Percentiles rank a stretch among this genome's conserved stretches.
These are phyloP conservation scores for Diversispora eburnea DNA, from an alignment of 192 early-diverging fungal species.

Conservation along the genomic window DNA sequence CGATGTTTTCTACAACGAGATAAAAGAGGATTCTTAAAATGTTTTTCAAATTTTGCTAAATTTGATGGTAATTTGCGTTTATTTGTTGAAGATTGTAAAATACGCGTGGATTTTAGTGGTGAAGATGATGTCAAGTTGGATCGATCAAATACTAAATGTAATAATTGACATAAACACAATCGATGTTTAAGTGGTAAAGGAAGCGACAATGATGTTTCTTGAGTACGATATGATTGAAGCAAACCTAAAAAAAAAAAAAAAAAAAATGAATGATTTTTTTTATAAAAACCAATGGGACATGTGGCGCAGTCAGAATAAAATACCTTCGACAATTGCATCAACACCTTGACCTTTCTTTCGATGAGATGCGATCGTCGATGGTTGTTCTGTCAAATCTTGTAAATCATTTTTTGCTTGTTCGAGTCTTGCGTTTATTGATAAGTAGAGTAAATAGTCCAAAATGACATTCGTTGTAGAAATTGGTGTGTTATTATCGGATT, in stretches of 20 bases:
- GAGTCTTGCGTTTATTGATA: slow-evolving; percentile 9
- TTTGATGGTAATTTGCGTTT: neutral
- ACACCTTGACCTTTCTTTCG: neutral
- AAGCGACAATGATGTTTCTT: neutral
- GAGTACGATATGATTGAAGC: slow-evolving; percentile 11
- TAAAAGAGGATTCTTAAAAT: slow-evolving; percentile 13
- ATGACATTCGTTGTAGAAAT: slow-evolving; percentile 7
- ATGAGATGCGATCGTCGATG: neutral
- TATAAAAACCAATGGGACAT: too few species aligned
- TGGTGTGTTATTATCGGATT: neutral
- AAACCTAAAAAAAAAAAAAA: slow-evolving; percentile 3
- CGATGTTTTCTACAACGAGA: slow-evolving; percentile 8
- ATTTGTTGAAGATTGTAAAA: neutral
- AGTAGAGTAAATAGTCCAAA: slow-evolving; percentile 3
- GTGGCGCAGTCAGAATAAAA: neutral
- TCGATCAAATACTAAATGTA: slow-evolving; percentile 6
- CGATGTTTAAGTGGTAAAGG: slow-evolving; percentile 15
- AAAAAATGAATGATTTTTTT: neutral
- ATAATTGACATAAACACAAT: slow-evolving; percentile 12
- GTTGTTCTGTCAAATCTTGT: neutral
- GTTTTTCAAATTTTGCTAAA: neutral
- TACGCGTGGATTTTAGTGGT: neutral
- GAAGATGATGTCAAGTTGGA: neutral
- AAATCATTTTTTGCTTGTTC: slow-evolving; percentile 5
- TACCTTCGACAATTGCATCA: slow-evolving; percentile 3